phyloP scores from a whole-genome alignment of 352 stramenopile species.

The Pythium aristosporum region DNA sequence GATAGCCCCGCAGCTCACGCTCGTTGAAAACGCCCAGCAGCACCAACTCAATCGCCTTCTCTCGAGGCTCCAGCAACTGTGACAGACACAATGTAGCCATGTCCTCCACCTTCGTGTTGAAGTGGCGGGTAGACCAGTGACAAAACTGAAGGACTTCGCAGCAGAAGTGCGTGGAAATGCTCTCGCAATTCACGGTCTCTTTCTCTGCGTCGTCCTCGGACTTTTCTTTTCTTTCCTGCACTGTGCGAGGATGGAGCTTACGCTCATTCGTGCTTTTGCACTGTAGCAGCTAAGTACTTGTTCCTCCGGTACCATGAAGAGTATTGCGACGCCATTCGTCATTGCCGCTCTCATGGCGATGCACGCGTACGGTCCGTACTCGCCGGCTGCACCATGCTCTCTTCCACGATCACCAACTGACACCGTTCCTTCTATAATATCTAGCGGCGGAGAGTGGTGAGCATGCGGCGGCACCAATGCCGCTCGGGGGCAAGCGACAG shows the following conservation, averaged over 20 bases:
- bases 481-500: neutral
- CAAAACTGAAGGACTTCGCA: neutral
- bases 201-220: neutral
- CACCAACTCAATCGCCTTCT: conserved; percentile 46
- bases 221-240: neutral
- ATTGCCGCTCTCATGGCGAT: conserved; percentile 2
- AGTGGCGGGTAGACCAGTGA: too few relatives aligned
- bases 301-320: neutral
- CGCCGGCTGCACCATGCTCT: neutral
- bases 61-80: conserved; percentile 2
- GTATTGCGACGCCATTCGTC: neutral
- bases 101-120: neutral
- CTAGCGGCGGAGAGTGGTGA: conserved; percentile 4
- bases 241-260: neutral
- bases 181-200: neutral
- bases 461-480: neutral
- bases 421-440: neutral
- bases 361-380: neutral
- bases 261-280: neutral
- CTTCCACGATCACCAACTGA: neutral
- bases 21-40: conserved; percentile 48
- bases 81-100: neutral
- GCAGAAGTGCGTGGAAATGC: neutral
- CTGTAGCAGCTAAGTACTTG: neutral
- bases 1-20: conserved; percentile 14